A percentile compares a stretch with the other conserved stretches of the same genome.
Conservation (phyloP, 2,329 filamentous ascomycete genomes). For the Orbilia blumenaviensis region DNA sequence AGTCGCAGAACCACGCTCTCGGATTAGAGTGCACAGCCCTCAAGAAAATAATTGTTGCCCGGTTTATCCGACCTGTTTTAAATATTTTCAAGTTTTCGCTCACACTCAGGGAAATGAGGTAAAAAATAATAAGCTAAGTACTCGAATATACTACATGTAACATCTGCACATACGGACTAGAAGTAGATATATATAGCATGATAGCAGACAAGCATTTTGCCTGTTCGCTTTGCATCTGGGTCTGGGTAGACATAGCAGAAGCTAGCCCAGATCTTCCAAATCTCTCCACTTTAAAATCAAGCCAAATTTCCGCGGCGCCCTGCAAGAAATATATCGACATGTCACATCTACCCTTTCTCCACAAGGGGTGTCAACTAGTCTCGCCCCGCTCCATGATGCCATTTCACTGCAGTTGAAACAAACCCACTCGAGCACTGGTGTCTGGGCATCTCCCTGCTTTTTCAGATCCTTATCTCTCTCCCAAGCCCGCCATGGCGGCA, state of each 20-base stretch:
- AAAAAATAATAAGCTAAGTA: not conserved
- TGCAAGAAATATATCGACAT: slow-evolving; percentile 27
- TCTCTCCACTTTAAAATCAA: slow-evolving; percentile 27
- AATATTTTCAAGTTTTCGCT: not conserved
- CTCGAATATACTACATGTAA: no score
- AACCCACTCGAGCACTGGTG: not conserved
- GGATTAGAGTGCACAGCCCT: slow-evolving; percentile 27
- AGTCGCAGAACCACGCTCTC: slow-evolving; percentile 11
- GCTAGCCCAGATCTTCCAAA: not conserved
- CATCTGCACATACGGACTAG: no score
- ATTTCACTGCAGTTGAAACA: slow-evolving; percentile 6
- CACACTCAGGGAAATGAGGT: no score
- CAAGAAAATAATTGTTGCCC: not conserved
- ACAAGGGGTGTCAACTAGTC: slow-evolving; percentile 2
- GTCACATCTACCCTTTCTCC: slow-evolving; percentile 13
- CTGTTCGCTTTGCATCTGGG: not conserved
- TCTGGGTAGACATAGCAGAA: not conserved
- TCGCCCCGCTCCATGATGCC: slow-evolving; percentile 18
- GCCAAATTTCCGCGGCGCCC: slow-evolving; percentile 27
- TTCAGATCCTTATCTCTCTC: slow-evolving; percentile 12
- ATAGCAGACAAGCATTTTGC: not conserved
- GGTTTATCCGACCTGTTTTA: not conserved
- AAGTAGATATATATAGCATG: no score
- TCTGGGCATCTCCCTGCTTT: slow-evolving; percentile 16
- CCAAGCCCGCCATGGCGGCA: not conserved